Evolutionary conservation across 352 stramenopile species (phyloP), one percentile per base, ranked within the genome.

Genomic region (Aphanomyces euteiches): DNA sequence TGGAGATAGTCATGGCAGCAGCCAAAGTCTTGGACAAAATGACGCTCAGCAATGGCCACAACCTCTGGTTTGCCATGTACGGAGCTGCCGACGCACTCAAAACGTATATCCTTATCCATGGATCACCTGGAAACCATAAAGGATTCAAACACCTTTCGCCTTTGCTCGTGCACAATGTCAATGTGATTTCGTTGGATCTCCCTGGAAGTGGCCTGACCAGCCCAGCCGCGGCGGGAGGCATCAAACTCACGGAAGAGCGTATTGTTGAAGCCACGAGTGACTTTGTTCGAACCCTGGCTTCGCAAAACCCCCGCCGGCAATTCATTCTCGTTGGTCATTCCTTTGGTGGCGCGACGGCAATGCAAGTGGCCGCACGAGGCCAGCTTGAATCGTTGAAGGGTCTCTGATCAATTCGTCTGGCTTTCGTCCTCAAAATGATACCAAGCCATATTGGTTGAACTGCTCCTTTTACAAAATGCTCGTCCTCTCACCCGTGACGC

Each of bases 61-160:
- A 10, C 10, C 7, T 67, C 17, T 37, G 54, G 38, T 67, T 54
- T 41, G 17, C 37, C 15, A 5, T 7, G 10, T 56, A 56, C 34
- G 60, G 60, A 10, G 28, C 60, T 21, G 3, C 41, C 5, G n/a
- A 56, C 7, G 60, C 60, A 13, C 10, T 4, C n/a, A 7, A 28
- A 40, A 67, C 60, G n/a, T 67, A 34, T 19, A 17, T 67, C 60
- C 37, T 63, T 19, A 63, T 67, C 41, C 60, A 67, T 57, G 60
- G 60, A 28, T 67, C 60, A 15, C 28, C 8, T 15, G 60, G 60
- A 36, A 34, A 37, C n/a, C 15, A 41, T 21, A 19, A 41, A 17
- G 21, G 21, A 15, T 67, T 67, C 34, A 56, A 57, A 7, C 47
- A 67, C 10, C 28, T 67, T 13, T 37, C 60, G 41, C 60, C 60